Conservation (phyloP, 2,329 filamentous ascomycete species). For the Zymoseptoria pseudotritici region DNA sequence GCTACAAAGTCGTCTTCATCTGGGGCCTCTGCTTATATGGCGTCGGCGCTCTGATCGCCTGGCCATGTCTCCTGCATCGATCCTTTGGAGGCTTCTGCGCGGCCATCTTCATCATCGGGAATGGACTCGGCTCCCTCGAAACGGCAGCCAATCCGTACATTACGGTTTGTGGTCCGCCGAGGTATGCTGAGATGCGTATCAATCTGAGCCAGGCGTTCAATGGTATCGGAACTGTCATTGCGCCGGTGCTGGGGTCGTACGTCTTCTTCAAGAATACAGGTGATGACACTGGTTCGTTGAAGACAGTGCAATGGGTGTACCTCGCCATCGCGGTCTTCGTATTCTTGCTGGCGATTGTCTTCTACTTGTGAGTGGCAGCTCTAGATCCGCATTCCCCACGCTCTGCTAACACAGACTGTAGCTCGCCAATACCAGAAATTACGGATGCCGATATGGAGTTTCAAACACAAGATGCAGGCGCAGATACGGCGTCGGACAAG, state of each 20-base stretch:
- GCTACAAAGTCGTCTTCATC: slow-evolving; percentile 42
- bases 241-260: slow-evolving; percentile 52
- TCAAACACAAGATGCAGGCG: slow-evolving; percentile 34
- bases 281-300: slow-evolving; percentile 42
- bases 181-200: slow-evolving; percentile 52
- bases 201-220: slow-evolving; percentile 54
- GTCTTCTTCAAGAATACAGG: slow-evolving; percentile 54
- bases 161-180: slow-evolving; percentile 51
- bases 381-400: background rate
- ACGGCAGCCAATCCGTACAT: slow-evolving; percentile 52
- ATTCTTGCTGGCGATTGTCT: slow-evolving; percentile 49
- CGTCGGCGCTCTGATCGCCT: slow-evolving; percentile 51
- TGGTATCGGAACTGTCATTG: slow-evolving; percentile 51
- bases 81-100: slow-evolving; percentile 55
- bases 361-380: slow-evolving; percentile 41
- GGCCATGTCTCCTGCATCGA: slow-evolving; percentile 49
- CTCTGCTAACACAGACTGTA: slow-evolving; percentile 3
- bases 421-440: slow-evolving; percentile 46
- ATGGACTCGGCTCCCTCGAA: slow-evolving; percentile 49
- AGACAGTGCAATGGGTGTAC: slow-evolving; percentile 59
- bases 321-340: slow-evolving; percentile 56
- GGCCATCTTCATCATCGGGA: slow-evolving; percentile 49
- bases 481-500: slow-evolving; percentile 31
- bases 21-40: slow-evolving; percentile 49
- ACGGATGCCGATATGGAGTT: slow-evolving; percentile 56